Evolutionary conservation across 2,329 filamentous ascomycete genomes (phyloP).

Genomic region (Metarhizium rileyi): DNA sequence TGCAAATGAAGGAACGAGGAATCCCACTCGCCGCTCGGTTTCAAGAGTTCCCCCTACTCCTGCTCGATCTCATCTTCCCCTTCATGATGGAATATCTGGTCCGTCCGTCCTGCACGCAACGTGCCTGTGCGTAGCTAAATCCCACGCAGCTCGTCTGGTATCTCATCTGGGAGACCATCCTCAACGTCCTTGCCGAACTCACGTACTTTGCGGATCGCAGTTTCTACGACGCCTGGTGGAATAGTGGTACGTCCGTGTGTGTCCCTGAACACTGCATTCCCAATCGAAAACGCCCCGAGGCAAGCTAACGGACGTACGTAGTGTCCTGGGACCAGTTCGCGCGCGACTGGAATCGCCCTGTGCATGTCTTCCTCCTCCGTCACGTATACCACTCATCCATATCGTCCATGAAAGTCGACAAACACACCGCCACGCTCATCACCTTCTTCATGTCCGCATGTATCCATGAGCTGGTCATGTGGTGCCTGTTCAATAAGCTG

Average conservation of each 20-base stretch:
- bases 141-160: slow-evolving; percentile 57
- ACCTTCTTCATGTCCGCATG: slow-evolving; percentile 65
- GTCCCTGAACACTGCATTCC: not conserved
- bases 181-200: slow-evolving; percentile 68
- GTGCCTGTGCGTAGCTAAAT: not conserved
- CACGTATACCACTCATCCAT: slow-evolving; percentile 76
- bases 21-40: slow-evolving; percentile 52
- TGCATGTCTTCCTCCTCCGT: slow-evolving; percentile 67
- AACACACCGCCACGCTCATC: slow-evolving; percentile 61
- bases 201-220: slow-evolving; percentile 68
- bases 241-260: slow-evolving; percentile 31
- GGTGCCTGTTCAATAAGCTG: slow-evolving; percentile 69
- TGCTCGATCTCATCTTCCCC: slow-evolving; percentile 67
- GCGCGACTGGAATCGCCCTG: slow-evolving; percentile 68
- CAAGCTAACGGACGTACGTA: slow-evolving; percentile 8
- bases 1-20: slow-evolving; percentile 57
- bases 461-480: slow-evolving; percentile 71
- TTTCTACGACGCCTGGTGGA: slow-evolving; percentile 61
- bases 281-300: not conserved
- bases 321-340: slow-evolving; percentile 68
- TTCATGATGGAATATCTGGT: slow-evolving; percentile 69
- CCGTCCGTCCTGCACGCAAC: slow-evolving; percentile 6
- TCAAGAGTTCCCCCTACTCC: slow-evolving; percentile 60
- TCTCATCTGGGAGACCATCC: slow-evolving; percentile 67
- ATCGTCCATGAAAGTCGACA: slow-evolving; percentile 60